phyloP scores from a whole-genome alignment of 768 basidiomycete species.

The Tylopilus vinaceipallidus region DNA sequence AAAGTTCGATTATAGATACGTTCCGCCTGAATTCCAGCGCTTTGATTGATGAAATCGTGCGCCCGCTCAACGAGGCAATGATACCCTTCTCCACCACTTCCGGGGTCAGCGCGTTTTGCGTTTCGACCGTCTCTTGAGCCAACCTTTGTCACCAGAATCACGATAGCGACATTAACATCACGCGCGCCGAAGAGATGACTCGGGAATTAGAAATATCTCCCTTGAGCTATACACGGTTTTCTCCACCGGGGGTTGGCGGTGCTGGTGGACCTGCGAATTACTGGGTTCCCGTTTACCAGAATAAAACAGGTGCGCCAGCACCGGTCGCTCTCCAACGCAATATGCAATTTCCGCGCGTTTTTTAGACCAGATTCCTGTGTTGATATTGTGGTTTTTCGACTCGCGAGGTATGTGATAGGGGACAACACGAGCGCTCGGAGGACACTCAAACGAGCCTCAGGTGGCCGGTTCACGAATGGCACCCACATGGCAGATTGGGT shows the following conservation, averaged over 20 bases:
- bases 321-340: too few relatives aligned
- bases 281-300: conserved; percentile 68
- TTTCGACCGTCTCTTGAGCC: background rate
- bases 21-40: conserved; percentile 65
- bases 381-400: conserved; percentile 76
- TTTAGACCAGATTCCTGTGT: conserved; percentile 42
- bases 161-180: conserved; percentile 72
- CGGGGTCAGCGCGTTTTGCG: conserved; percentile 47
- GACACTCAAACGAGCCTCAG: conserved; percentile 25
- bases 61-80: conserved; percentile 52
- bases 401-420: conserved; percentile 49
- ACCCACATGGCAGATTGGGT: conserved; percentile 64
- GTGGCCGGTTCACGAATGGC: conserved; percentile 49
- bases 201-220: conserved; percentile 56
- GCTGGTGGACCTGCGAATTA: conserved; percentile 65
- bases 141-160: conserved; percentile 52
- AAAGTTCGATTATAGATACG: conserved; percentile 44
- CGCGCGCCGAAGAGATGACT: conserved; percentile 62
- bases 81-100: conserved; percentile 69
- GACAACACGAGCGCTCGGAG: background rate
- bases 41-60: conserved; percentile 62
- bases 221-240: conserved; percentile 59
- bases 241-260: conserved; percentile 64
- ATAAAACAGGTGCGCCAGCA: conserved; percentile 28
- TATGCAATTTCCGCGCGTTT: background rate